These are phyloP conservation scores for Sugiyamaella americana DNA, from an alignment of 805 yeast species.

Conservation along the genomic window DNA sequence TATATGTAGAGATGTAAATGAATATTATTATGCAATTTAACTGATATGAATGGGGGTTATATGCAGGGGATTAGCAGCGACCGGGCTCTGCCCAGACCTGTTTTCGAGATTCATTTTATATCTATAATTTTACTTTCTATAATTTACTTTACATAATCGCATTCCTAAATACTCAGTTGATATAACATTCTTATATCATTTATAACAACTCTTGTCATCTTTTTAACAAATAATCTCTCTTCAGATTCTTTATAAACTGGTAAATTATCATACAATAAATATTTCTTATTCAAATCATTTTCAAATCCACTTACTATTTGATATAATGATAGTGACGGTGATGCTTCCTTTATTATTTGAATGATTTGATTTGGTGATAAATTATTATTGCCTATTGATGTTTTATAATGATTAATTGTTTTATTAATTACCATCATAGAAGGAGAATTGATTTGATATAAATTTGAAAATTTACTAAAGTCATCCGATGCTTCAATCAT, in stretches of 20 bases:
- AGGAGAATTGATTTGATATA: slow-evolving; percentile 19
- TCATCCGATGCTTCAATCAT: slow-evolving; percentile 26
- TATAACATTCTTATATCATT: slow-evolving; percentile 17
- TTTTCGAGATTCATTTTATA: no score
- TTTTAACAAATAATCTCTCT: slow-evolving; percentile 24
- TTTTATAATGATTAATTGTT: slow-evolving; percentile 17
- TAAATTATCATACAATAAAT: slow-evolving; percentile 15
- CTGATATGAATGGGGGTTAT: no score
- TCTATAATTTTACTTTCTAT: no score
- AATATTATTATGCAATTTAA: no score
- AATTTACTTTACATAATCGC: no score
- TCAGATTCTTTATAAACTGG: slow-evolving; percentile 21
- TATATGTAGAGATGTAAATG: no score
- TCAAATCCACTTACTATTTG: slow-evolving; percentile 13
- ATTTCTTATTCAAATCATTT: slow-evolving; percentile 4
- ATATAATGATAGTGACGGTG: slow-evolving; percentile 25
- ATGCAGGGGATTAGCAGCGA: no score
- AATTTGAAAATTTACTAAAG: slow-evolving; percentile 19
- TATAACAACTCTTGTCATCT: slow-evolving; percentile 18
- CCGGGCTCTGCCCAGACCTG: no score
- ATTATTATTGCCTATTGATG: no score
- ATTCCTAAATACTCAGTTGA: no score
- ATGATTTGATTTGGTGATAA: slow-evolving; percentile 27
- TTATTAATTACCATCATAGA: slow-evolving; percentile 22
- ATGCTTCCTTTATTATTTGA: slow-evolving; percentile 25